A percentile compares a stretch with the other conserved stretches of the same genome.
phyloP scores from a whole-genome alignment of 495 filamentous ascomycete genomes.

The Stereocaulon alpinum region DNA sequence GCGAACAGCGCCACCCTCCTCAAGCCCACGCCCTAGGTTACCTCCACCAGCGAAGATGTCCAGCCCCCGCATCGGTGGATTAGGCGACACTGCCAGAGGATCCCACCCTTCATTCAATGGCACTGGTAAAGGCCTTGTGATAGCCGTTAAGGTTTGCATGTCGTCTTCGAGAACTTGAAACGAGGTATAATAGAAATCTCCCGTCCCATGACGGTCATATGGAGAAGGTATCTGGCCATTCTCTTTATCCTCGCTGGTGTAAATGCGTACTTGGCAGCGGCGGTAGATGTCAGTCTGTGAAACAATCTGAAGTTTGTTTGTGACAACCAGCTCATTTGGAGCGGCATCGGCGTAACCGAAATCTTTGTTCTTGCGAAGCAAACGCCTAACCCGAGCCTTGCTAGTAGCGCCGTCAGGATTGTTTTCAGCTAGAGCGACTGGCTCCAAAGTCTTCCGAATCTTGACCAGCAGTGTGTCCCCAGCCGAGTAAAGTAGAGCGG shows the following conservation, averaged over 20 bases:
- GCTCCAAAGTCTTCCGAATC: constrained; percentile 35
- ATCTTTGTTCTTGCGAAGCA: constrained; percentile 36
- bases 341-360: constrained; percentile 29
- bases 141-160: constrained; percentile 11
- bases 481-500: constrained; percentile 25
- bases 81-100: constrained; percentile 18
- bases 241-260: constrained; percentile 26
- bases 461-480: constrained; percentile 48
- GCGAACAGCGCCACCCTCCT: constrained; percentile 55
- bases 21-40: constrained; percentile 61
- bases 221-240: constrained; percentile 43
- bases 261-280: constrained; percentile 50
- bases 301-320: constrained; percentile 34
- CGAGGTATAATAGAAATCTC: constrained; percentile 53
- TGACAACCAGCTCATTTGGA: constrained; percentile 60
- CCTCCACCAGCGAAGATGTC: constrained; percentile 68
- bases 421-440: constrained; percentile 41
- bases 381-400: constrained; percentile 31
- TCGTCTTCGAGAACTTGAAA: constrained; percentile 22
- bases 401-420: constrained; percentile 25
- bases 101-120: constrained; percentile 49
- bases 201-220: constrained; percentile 52
- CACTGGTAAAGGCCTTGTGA: constrained; percentile 18
- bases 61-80: constrained; percentile 41
- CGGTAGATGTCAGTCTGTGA: constrained; percentile 34